Evolutionary conservation across 169 alveolate genomes (phyloP), one percentile per base, ranked within the genome.

Genomic region (Plasmodium fragile): DNA sequence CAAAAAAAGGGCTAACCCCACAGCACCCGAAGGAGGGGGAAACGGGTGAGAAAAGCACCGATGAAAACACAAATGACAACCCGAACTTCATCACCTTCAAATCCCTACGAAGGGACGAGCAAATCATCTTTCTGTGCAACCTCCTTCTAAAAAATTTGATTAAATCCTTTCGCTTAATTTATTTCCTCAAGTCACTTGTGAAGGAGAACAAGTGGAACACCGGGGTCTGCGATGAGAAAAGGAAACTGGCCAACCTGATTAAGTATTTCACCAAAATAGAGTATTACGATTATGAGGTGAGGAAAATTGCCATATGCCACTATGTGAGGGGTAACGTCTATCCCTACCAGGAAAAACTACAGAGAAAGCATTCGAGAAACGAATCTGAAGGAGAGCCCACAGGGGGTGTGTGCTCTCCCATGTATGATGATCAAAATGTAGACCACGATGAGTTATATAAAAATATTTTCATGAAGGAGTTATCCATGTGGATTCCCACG

Each of bases 221-320:
- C 1, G 92, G 92, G 32, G 4, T 30, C 72, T 80, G 22, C 30
- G 80, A 91, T 43, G 92, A 91, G 32, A 91, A 69, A 91, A 80
- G 28, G 5, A 16, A 80, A 10, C 30, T 91, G 1, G 32, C 94
- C 11, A 91, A 91, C 41, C 10, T 91, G 59, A 45, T 91, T 52
- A 79, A 71, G 75, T 81, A 75, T 65, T 91, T 91, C 41, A 91
- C 94, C 0, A 91, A 91, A 52, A 91, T 91, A 32, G 94, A 91
- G 73, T 91, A 73, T 55, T 91, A 80, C 25, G 94, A 91, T 91
- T 71, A 69, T 10, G 92, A 91, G 36, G 73, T 91, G 13, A 79
- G 83, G 59, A 91, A 49, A 52, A 39, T 89, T 39, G 22, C 59
- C 49, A 22, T 18, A 59, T 8, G 18, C 30, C 22, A 25, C 5